phyloP scores from a whole-genome alignment of 2,329 filamentous ascomycete species.

The Sphaerulina musiva region DNA sequence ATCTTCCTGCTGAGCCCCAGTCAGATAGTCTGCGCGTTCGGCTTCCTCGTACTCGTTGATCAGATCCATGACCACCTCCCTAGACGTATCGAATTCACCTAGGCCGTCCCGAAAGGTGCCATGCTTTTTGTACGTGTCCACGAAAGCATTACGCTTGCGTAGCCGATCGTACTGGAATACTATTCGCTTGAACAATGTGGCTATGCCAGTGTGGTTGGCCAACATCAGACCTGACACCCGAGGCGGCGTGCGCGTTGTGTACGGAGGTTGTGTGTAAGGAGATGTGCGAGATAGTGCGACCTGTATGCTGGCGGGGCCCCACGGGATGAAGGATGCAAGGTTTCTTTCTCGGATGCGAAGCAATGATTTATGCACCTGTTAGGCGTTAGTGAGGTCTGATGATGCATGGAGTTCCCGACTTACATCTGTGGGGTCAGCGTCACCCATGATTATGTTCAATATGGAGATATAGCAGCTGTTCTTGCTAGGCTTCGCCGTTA shows the following conservation, averaged over 20 bases:
- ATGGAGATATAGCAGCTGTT: conserved; percentile 99
- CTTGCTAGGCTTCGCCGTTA: conserved; percentile 89
- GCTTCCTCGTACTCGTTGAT: conserved; percentile 95
- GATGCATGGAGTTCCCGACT: conserved; percentile 14
- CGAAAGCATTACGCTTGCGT: conserved; percentile 92
- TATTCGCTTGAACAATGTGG: conserved; percentile 93
- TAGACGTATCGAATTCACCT: conserved; percentile 89
- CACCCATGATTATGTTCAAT: conserved; percentile 96
- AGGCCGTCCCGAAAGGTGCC: conserved; percentile 87
- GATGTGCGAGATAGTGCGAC: conserved; percentile 95
- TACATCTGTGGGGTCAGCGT: conserved; percentile 91
- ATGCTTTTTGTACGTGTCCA: conserved; percentile 94
- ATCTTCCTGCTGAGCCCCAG: conserved; percentile 39
- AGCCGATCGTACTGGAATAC: conserved; percentile 87
- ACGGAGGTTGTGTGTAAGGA: conserved; percentile 90
- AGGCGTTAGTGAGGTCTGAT: conserved; percentile 1
- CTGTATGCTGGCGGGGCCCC: conserved; percentile 96
- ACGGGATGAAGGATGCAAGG: conserved; percentile 93
- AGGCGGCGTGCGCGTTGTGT: conserved; percentile 78
- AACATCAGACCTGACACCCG: conserved; percentile 95
- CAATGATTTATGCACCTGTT: conserved; percentile 82
- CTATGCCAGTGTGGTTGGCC: conserved; percentile 95
- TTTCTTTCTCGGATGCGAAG: conserved; percentile 90
- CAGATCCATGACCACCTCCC: conserved; percentile 82
- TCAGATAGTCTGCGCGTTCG: conserved; percentile 83